These are phyloP conservation scores for Phaffomyces opuntiae DNA, from an alignment of 805 yeast genomes.

Conservation along the genomic window DNA sequence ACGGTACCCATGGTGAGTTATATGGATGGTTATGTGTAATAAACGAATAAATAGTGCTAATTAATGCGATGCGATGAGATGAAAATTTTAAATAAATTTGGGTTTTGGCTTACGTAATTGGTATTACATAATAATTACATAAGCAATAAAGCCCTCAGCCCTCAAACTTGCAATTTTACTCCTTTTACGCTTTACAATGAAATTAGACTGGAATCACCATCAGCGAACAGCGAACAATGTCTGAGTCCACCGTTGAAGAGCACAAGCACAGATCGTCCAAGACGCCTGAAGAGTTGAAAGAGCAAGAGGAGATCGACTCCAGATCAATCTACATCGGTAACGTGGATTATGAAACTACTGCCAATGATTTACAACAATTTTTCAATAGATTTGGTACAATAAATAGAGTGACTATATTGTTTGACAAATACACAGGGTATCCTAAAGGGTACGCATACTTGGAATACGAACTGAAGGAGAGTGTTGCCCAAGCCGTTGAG, in stretches of 20 bases:
- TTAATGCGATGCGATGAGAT: no score
- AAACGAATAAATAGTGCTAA: no score
- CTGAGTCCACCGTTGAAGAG: neutral
- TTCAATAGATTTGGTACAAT: constrained; percentile 40
- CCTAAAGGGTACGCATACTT: constrained; percentile 60
- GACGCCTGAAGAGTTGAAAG: constrained; percentile 23
- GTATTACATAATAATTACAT: no score
- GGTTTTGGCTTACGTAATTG: no score
- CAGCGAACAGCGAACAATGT: no score
- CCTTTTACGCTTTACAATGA: no score
- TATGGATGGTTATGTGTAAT: no score
- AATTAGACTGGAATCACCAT: no score
- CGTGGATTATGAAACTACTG: constrained; percentile 41
- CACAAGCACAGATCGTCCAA: constrained; percentile 8
- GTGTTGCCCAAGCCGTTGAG: constrained; percentile 41
- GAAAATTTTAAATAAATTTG: no score
- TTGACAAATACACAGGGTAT: constrained; percentile 36
- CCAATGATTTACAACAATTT: constrained; percentile 41
- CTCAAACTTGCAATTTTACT: no score
- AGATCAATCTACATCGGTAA: constrained; percentile 51
- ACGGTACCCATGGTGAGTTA: constrained; percentile 53
- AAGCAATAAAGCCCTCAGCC: no score
- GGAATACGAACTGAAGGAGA: constrained; percentile 40
- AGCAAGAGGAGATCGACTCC: constrained; percentile 40
- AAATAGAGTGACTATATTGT: constrained; percentile 45